phyloP scores from a whole-genome alignment of 2,329 filamentous ascomycete genomes.

The Mycosphaerella sp. region DNA sequence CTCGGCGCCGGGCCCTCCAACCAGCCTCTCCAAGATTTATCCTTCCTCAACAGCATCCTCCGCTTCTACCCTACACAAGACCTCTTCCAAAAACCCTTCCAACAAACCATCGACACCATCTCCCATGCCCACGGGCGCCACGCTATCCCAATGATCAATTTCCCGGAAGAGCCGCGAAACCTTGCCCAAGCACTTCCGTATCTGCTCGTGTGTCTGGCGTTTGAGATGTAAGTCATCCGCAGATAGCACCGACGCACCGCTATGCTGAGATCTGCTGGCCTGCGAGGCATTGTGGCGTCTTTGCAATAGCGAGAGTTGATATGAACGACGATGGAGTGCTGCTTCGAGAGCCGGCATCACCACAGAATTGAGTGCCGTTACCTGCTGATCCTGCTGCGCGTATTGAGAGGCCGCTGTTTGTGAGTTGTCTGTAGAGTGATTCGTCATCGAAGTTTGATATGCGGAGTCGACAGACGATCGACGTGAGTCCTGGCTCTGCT shows the following conservation, averaged over 20 bases:
- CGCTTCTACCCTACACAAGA: slow-evolving; percentile 85
- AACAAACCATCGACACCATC: slow-evolving; percentile 82
- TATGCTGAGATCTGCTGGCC: slow-evolving; percentile 13
- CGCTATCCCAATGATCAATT: slow-evolving; percentile 81
- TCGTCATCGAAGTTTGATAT: slow-evolving; percentile 1
- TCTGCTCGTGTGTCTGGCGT: slow-evolving; percentile 71
- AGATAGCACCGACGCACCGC: background rate
- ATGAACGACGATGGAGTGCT: slow-evolving; percentile 71
- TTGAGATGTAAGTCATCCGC: slow-evolving; percentile 38
- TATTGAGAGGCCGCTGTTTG: slow-evolving; percentile 4
- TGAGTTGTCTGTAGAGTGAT: background rate
- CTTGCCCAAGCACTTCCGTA: slow-evolving; percentile 75
- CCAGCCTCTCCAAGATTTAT: background rate
- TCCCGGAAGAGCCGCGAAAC: slow-evolving; percentile 78
- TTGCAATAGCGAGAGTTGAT: slow-evolving; percentile 54
- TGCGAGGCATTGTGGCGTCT: slow-evolving; percentile 26
- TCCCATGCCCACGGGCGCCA: slow-evolving; percentile 87
- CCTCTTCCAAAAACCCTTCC: slow-evolving; percentile 88
- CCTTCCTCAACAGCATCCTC: slow-evolving; percentile 53
- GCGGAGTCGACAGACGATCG: slow-evolving; percentile 3
- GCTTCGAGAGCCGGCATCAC: slow-evolving; percentile 90
- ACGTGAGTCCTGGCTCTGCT: background rate
- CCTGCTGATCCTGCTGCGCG: slow-evolving; percentile 43
- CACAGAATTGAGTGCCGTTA: slow-evolving; percentile 84
- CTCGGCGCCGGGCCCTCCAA: too few relatives aligned